phyloP scores from a whole-genome alignment of 2,329 filamentous ascomycete genomes.

The Monilinia fructigena region DNA sequence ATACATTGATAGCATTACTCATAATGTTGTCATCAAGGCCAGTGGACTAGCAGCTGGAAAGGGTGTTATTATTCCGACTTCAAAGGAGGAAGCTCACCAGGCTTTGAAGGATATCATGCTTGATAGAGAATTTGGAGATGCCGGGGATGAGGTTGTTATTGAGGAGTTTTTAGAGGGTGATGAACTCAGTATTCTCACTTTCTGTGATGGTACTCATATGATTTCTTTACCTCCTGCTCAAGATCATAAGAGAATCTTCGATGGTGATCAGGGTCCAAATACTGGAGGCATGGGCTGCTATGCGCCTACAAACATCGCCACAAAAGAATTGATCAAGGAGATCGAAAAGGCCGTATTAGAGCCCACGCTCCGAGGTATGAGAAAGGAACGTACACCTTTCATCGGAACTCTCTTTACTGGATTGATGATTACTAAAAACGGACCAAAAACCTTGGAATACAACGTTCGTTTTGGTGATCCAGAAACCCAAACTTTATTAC shows the following conservation, averaged over 20 bases:
- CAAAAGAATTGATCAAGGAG: slow-evolving; percentile 67
- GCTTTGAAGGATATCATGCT: slow-evolving; percentile 90
- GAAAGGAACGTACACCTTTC: slow-evolving; percentile 71
- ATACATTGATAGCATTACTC: slow-evolving; percentile 69
- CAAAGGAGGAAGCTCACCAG: slow-evolving; percentile 75
- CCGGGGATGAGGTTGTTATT: slow-evolving; percentile 89
- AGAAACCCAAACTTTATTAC: slow-evolving; percentile 83
- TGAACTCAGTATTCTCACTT: slow-evolving; percentile 86
- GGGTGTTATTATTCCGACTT: slow-evolving; percentile 72
- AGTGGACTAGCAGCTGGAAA: slow-evolving; percentile 90
- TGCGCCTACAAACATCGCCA: slow-evolving; percentile 80
- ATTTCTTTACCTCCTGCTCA: slow-evolving; percentile 85
- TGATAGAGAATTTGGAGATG: slow-evolving; percentile 78
- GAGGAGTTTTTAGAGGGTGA: slow-evolving; percentile 92
- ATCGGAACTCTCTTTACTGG: slow-evolving; percentile 80
- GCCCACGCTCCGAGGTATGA: slow-evolving; percentile 87
- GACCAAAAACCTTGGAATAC: slow-evolving; percentile 85
- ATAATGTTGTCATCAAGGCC: slow-evolving; percentile 90
- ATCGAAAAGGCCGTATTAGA: slow-evolving; percentile 82
- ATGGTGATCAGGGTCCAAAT: slow-evolving; percentile 87
- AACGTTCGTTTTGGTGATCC: slow-evolving; percentile 92
- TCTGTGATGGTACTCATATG: slow-evolving; percentile 85
- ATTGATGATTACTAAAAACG: slow-evolving; percentile 83
- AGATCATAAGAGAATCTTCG: slow-evolving; percentile 93
- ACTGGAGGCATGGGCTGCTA: slow-evolving; percentile 99